phyloP scores from a whole-genome alignment of 768 basidiomycete species.

The Kwoniella newhampshirensis region DNA sequence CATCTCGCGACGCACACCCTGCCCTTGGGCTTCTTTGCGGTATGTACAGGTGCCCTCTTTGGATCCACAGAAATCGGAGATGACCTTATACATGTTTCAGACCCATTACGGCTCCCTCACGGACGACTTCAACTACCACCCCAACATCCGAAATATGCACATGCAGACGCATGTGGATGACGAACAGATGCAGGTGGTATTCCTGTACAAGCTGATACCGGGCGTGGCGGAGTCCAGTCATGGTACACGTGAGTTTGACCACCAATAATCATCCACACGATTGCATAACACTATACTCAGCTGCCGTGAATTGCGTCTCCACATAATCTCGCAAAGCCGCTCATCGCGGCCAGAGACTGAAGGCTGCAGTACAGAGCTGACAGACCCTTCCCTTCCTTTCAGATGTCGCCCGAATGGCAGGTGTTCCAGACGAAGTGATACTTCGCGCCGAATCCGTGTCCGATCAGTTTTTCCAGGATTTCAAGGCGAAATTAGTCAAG shows the following conservation, averaged over 20 bases:
- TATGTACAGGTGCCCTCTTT: constrained; percentile 15
- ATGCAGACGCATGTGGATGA: constrained; percentile 95
- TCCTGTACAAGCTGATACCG: constrained; percentile 85
- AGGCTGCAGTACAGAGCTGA: not conserved
- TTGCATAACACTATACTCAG: not conserved
- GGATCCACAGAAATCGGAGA: not conserved
- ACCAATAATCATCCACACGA: constrained; percentile 87
- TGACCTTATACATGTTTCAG: constrained; percentile 15
- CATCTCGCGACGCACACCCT: constrained; percentile 89
- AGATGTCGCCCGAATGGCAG: constrained; percentile 85
- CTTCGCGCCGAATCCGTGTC: constrained; percentile 85
- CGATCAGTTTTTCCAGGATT: constrained; percentile 78
- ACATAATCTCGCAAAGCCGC: not conserved
- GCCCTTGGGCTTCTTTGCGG: constrained; percentile 88
- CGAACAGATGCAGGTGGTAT: constrained; percentile 74
- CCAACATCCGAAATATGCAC: constrained; percentile 90
- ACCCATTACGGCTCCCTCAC: constrained; percentile 96
- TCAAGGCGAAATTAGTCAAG: constrained; percentile 67
- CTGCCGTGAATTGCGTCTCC: not conserved
- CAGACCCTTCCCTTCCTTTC: not conserved
- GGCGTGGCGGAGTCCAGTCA: constrained; percentile 51
- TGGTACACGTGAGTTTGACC: constrained; percentile 58
- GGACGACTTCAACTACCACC: constrained; percentile 87
- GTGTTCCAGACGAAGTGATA: constrained; percentile 78
- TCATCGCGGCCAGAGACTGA: too few relatives aligned